Percentiles rank a stretch among this genome's conserved stretches.
Conservation (phyloP, 768 basidiomycete genomes). For the Hericium erinaceus region DNA sequence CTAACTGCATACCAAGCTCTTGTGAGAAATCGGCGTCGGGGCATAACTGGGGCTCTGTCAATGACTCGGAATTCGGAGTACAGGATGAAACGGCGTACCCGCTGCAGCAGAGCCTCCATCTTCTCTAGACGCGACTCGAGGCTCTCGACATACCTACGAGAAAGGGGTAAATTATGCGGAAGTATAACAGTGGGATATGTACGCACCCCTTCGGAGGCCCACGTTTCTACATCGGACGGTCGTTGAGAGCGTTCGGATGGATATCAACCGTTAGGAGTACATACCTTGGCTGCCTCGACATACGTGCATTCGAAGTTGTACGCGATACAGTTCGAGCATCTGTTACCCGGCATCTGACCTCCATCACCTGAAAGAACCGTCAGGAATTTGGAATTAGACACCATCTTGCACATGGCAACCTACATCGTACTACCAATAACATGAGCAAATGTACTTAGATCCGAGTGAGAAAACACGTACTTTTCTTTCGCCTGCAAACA, state of each 20-base stretch:
- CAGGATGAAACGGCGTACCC: constrained; percentile 17
- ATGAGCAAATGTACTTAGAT: constrained; percentile 5
- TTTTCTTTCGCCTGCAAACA: constrained; percentile 77
- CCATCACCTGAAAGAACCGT: constrained; percentile 46
- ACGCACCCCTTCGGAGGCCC: constrained; percentile 56
- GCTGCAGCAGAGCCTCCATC: constrained; percentile 30
- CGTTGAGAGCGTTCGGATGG: background rate
- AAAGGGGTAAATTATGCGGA: background rate
- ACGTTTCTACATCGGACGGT: constrained; percentile 27
- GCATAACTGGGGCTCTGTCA: constrained; percentile 35
- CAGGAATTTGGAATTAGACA: no score
- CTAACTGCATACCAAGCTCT: constrained; percentile 41
- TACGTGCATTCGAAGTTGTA: constrained; percentile 57
- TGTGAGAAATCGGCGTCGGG: constrained; percentile 54
- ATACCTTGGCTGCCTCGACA: constrained; percentile 58
- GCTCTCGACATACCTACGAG: constrained; percentile 27
- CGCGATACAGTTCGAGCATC: constrained; percentile 55
- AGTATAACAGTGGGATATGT: background rate
- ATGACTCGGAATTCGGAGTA: no score
- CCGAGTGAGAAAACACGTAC: constrained; percentile 29
- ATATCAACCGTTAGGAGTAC: constrained; percentile 7
- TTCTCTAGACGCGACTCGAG: constrained; percentile 34
- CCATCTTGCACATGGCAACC: constrained; percentile 14
- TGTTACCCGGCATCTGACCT: constrained; percentile 50
- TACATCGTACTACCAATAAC: constrained; percentile 49